phyloP scores from a whole-genome alignment of 192 early-diverging fungal species.

The Coemansia sp. region DNA sequence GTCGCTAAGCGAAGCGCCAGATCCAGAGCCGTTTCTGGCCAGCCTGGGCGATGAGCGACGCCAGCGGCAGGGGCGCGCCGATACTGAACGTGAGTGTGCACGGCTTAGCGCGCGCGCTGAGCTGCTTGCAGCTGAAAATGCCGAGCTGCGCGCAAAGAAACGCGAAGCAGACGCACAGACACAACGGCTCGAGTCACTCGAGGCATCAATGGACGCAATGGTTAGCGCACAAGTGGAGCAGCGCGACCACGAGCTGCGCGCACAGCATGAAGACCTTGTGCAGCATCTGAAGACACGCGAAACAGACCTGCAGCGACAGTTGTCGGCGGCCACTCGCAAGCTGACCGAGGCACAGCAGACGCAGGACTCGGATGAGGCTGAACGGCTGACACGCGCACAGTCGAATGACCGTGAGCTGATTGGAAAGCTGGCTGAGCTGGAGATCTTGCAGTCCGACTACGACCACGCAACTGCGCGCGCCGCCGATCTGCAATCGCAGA shows the following conservation, averaged over 20 bases:
- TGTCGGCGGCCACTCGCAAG: conserved; percentile 77
- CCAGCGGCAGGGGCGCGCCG: not conserved
- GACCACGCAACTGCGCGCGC: conserved; percentile 76
- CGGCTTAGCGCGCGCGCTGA: conserved; percentile 43
- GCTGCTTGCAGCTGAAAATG: conserved; percentile 58
- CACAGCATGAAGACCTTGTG: conserved; percentile 79
- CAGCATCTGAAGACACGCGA: conserved; percentile 82
- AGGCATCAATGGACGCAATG: conserved; percentile 61
- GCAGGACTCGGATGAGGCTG: conserved; percentile 72
- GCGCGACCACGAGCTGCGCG: conserved; percentile 71
- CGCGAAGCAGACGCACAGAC: conserved; percentile 9
- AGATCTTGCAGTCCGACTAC: conserved; percentile 82
- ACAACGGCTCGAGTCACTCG: conserved; percentile 5
- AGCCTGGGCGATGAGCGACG: conserved; percentile 37
- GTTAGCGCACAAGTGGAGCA: conserved; percentile 66
- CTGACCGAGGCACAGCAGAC: conserved; percentile 65
- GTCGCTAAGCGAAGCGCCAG: conserved; percentile 75
- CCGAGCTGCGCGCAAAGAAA: conserved; percentile 56
- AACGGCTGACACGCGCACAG: conserved; percentile 58
- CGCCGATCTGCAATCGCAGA: conserved; percentile 67
- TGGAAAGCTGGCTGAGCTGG: conserved; percentile 80
- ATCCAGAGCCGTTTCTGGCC: conserved; percentile 74
- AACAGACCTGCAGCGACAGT: conserved; percentile 75
- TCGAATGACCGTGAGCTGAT: conserved; percentile 78
- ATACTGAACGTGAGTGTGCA: conserved; percentile 20